These are phyloP conservation scores for Pichia sp. DNA, from an alignment of 1,139 yeast species.

Conservation along the genomic window DNA sequence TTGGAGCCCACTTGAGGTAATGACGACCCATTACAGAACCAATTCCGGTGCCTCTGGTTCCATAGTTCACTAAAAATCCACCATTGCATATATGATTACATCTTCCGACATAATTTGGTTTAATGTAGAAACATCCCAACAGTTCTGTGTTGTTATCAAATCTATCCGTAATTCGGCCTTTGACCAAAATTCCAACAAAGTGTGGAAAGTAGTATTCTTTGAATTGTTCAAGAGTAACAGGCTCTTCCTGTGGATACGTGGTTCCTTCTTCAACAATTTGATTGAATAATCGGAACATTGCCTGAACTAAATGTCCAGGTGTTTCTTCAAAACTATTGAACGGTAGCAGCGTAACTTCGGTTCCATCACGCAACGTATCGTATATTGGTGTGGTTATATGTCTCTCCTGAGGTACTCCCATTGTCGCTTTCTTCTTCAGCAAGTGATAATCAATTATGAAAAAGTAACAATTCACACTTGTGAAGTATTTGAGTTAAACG, in stretches of 20 bases:
- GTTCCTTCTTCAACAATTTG: constrained; percentile 40
- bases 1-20: constrained; percentile 59
- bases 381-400: constrained; percentile 25
- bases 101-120: constrained; percentile 72
- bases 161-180: constrained; percentile 24
- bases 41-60: constrained; percentile 48
- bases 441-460: neutral
- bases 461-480: too few species aligned
- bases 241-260: constrained; percentile 38
- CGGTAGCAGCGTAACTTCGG: constrained; percentile 72
- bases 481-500: too few species aligned
- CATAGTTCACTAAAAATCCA: constrained; percentile 58
- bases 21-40: constrained; percentile 56
- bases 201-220: constrained; percentile 35
- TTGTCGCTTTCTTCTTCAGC: constrained; percentile 3
- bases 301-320: constrained; percentile 30
- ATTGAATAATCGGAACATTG: constrained; percentile 34
- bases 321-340: constrained; percentile 42
- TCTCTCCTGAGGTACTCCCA: constrained; percentile 22
- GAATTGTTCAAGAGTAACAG: constrained; percentile 28
- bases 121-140: constrained; percentile 65
- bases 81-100: constrained; percentile 77
- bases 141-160: constrained; percentile 22
- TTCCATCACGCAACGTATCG: constrained; percentile 28
- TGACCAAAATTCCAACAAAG: constrained; percentile 38